Base-by-base conservation (phyloP, 768 basidiomycete species). In the Gyrodon lividus region DNA sequence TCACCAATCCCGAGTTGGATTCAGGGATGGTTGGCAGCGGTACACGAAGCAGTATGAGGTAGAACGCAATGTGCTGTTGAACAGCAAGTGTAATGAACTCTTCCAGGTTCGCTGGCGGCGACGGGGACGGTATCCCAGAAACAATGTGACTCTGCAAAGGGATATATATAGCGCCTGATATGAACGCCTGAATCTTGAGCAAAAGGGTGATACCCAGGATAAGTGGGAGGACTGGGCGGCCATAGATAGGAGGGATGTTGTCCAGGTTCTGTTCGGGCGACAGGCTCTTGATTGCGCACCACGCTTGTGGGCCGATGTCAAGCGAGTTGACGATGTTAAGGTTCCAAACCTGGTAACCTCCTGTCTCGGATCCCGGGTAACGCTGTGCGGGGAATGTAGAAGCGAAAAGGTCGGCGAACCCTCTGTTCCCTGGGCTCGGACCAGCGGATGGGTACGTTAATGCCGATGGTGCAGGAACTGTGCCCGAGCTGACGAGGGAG, bases 281-380 rank as follows among this genome's bases (percentile, higher is more conserved):
- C 22, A 31, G 2, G 3, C 3, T 3, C 0, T 4, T 5, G 6
- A 10, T 26, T 5, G 12, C 22, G 2, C 43, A 38, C 60, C 60
- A 59, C 5, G 47, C 50, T 20, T 62, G 54, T 1, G 60, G 57
- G 2, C 53, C 57, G 19, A 56, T 37, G 2, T 61, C 54, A 6
- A 48, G 41, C 13, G 40, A 43, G 39, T 61, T 62, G 38, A 61
- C 51, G 19, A 61, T 48, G 41, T 61, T 61, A 6, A 26, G 41
- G 40, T 61, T 61, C 60, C 60, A 61, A 1, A 46, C 50, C 10
- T 55, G 19, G 35, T 62, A 56, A 6, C 40, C 31, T 0, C 6
- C 3, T 4, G 34, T 28, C 2, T 12, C 10, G 5, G 28, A 28
- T 28, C 28, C 28, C 4, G 16, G 14, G 13, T 5, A 22, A 34